Evolutionary conservation across 192 early-diverging fungal genomes (phyloP).

Genomic region (Backusella psychrophila): DNA sequence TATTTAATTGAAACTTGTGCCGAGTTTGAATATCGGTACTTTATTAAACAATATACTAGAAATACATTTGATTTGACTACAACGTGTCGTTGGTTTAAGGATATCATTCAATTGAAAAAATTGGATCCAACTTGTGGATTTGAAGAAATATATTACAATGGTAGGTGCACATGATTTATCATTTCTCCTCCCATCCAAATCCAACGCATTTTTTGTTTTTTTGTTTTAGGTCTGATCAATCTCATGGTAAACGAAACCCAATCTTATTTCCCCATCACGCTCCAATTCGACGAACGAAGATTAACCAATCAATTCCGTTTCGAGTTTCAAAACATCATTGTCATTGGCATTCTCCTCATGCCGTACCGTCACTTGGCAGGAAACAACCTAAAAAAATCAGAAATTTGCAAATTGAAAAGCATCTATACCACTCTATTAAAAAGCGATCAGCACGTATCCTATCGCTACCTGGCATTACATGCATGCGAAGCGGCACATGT

Average conservation of each 20-base stretch:
- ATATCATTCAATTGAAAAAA: background rate
- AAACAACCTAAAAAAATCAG: slow-evolving; percentile 32
- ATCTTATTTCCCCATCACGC: slow-evolving; percentile 17
- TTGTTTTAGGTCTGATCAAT: background rate
- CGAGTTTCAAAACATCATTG: slow-evolving; percentile 43
- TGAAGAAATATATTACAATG: background rate
- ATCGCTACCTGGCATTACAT: slow-evolving; percentile 10
- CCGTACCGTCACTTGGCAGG: slow-evolving; percentile 39
- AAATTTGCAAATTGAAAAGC: slow-evolving; percentile 38
- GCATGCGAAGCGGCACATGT: slow-evolving; percentile 12
- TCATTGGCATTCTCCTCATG: slow-evolving; percentile 36
- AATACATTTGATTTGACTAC: background rate
- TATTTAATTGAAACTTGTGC: slow-evolving; percentile 41
- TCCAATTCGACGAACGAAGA: slow-evolving; percentile 40
- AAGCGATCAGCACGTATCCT: slow-evolving; percentile 19
- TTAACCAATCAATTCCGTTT: slow-evolving; percentile 35
- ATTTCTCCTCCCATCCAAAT: too few species aligned
- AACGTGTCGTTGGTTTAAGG: background rate
- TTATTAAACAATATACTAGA: background rate
- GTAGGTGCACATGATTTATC: background rate
- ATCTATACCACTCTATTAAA: slow-evolving; percentile 36
- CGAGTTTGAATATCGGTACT: slow-evolving; percentile 33
- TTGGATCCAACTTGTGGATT: background rate
- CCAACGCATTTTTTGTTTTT: too few species aligned
- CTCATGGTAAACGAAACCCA: background rate